These are phyloP conservation scores for Talaromyces adpressus DNA, from an alignment of 495 filamentous ascomycete species.

Conservation along the genomic window DNA sequence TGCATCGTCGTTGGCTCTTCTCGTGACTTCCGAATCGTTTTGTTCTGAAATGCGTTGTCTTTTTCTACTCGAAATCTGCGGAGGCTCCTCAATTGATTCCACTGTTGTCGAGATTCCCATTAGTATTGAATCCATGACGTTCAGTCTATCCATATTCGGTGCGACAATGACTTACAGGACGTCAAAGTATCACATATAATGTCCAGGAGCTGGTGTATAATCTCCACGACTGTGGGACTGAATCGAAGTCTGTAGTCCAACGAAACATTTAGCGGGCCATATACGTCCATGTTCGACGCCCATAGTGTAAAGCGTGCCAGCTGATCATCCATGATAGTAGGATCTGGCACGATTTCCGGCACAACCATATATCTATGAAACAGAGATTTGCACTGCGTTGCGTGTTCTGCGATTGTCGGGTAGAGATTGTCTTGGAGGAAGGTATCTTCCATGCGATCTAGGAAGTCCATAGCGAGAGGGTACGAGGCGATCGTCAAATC, in stretches of 20 bases:
- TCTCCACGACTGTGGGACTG: conserved; percentile 22
- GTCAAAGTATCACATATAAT: conserved; percentile 19
- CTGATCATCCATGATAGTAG: conserved; percentile 26
- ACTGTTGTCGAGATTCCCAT: conserved; percentile 20
- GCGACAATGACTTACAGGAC: conserved; percentile 15
- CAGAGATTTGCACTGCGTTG: conserved; percentile 18
- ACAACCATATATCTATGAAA: conserved; percentile 18
- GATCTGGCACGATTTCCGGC: conserved; percentile 23
- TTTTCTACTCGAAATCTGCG: no score
- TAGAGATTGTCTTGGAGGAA: conserved; percentile 24
- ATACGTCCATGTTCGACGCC: conserved; percentile 30
- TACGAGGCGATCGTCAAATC: no score
- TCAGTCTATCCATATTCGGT: conserved; percentile 3
- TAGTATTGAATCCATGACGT: conserved; percentile 5
- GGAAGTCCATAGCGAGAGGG: no score
- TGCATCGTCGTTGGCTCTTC: conserved; percentile 18
- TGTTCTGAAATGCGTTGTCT: conserved; percentile 20
- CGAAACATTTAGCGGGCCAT: conserved; percentile 25
- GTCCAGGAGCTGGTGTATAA: conserved; percentile 25
- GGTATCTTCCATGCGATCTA: no score
- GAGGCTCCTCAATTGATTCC: conserved; percentile 22
- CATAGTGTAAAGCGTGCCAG: conserved; percentile 24
- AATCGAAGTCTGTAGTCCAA: conserved; percentile 27
- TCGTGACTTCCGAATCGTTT: conserved; percentile 14
- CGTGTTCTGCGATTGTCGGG: conserved; percentile 27